Conservation (phyloP, 2,329 filamentous ascomycete species). For the Alternaria dauci region DNA sequence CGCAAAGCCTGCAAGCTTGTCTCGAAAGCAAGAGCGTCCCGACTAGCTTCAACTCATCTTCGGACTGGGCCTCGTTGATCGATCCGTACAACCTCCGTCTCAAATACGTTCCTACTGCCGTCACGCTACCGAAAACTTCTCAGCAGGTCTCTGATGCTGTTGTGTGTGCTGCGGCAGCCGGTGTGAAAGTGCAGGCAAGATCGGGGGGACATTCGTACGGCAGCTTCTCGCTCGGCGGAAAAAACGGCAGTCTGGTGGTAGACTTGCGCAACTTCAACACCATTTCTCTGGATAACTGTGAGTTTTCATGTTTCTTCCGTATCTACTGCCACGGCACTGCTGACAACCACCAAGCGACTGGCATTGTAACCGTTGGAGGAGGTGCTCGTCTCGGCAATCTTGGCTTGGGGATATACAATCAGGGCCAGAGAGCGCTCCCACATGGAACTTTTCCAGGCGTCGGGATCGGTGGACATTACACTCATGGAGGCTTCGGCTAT, state of each 20-base stretch:
- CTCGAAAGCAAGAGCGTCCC: not conserved
- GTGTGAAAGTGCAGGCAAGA: slow-evolving; percentile 64
- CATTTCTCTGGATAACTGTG: slow-evolving; percentile 51
- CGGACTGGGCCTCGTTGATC: slow-evolving; percentile 8
- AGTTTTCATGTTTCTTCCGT: slow-evolving; percentile 50
- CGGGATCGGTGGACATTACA: slow-evolving; percentile 37
- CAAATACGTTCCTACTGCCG: slow-evolving; percentile 57
- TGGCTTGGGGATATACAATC: slow-evolving; percentile 30
- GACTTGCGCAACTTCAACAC: slow-evolving; percentile 11
- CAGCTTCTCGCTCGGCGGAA: slow-evolving; percentile 55
- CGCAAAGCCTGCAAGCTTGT: not conserved
- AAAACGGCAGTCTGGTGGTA: slow-evolving; percentile 54
- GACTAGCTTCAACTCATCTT: slow-evolving; percentile 2
- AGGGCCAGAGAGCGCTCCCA: slow-evolving; percentile 50
- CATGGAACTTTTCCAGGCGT: slow-evolving; percentile 60
- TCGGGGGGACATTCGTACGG: slow-evolving; percentile 69
- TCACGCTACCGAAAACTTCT: slow-evolving; percentile 60
- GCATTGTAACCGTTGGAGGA: slow-evolving; percentile 54
- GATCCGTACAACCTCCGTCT: slow-evolving; percentile 27
- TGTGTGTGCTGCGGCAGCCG: slow-evolving; percentile 60
- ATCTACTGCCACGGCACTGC: slow-evolving; percentile 17
- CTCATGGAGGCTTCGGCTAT: slow-evolving; percentile 39
- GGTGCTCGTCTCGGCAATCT: slow-evolving; percentile 56
- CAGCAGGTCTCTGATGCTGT: slow-evolving; percentile 63
- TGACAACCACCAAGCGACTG: slow-evolving; percentile 30